These are phyloP conservation scores for Chaetomium olivaceum DNA, from an alignment of 2,329 filamentous ascomycete species.

Conservation along the genomic window DNA sequence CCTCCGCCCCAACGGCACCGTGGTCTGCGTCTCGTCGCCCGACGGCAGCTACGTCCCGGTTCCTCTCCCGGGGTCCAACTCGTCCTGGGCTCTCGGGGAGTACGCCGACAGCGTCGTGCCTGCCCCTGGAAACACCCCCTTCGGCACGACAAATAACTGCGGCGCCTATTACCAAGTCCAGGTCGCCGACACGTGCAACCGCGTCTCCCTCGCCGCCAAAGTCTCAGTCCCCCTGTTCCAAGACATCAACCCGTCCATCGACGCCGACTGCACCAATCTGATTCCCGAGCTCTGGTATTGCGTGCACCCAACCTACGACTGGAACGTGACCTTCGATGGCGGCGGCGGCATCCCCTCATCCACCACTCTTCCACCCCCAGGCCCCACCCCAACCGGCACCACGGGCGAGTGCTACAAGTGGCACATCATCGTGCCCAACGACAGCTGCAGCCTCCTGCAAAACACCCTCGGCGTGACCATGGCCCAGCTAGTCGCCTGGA, in stretches of 20 bases:
- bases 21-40: slow-evolving; percentile 10
- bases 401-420: slow-evolving; percentile 5
- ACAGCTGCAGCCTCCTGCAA: slow-evolving; percentile 8
- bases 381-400: slow-evolving; percentile 10
- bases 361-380: background rate
- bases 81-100: slow-evolving; percentile 5
- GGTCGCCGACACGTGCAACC: slow-evolving; percentile 7
- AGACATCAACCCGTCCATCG: slow-evolving; percentile 9
- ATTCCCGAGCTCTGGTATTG: slow-evolving; percentile 9
- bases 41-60: slow-evolving; percentile 6
- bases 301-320: slow-evolving; percentile 12
- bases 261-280: slow-evolving; percentile 3
- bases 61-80: slow-evolving; percentile 9
- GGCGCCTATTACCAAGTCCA: slow-evolving; percentile 15
- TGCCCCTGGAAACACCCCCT: slow-evolving; percentile 4
- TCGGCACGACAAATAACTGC: background rate
- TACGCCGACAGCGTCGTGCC: slow-evolving; percentile 4
- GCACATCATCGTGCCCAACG: slow-evolving; percentile 1
- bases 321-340: slow-evolving; percentile 6
- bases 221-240: slow-evolving; percentile 11
- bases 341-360: background rate
- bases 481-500: slow-evolving; percentile 11
- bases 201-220: slow-evolving; percentile 10
- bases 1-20: slow-evolving; percentile 4
- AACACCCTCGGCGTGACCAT: slow-evolving; percentile 10